These are phyloP conservation scores for Chloromonas sp. DNA, from an alignment of 163 green algal genomes.

Conservation along the genomic window DNA sequence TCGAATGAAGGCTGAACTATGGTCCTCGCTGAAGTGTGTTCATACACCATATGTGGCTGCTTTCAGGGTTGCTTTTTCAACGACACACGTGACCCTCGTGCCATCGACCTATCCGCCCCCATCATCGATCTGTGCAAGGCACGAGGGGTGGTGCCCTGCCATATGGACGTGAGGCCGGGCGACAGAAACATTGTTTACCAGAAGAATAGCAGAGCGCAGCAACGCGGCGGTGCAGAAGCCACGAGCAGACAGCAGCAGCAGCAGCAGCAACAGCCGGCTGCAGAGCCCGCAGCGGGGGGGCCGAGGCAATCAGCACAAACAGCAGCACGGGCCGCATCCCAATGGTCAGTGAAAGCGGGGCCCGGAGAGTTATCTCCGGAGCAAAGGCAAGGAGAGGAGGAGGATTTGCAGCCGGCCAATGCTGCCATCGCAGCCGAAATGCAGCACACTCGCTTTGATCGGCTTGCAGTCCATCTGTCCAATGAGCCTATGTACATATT, in stretches of 20 bases:
- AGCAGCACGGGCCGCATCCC: not conserved
- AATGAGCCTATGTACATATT: slow-evolving; percentile 3
- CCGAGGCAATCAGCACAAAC: not conserved
- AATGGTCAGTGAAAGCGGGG: not conserved
- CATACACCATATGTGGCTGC: no score
- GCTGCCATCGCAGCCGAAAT: not conserved
- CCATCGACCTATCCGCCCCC: not conserved
- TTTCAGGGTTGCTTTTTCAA: not conserved
- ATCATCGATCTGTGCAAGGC: not conserved
- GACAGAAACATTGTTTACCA: not conserved
- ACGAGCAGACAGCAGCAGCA: not conserved
- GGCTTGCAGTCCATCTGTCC: not conserved
- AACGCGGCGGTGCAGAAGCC: no score
- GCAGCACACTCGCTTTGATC: not conserved
- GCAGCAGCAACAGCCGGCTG: not conserved
- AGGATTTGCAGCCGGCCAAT: not conserved
- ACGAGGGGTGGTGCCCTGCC: not conserved
- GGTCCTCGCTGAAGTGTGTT: no score
- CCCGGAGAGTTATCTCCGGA: not conserved
- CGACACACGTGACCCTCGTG: not conserved
- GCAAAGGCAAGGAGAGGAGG: not conserved
- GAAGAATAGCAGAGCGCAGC: not conserved
- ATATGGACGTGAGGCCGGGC: not conserved
- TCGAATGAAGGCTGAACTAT: no score
- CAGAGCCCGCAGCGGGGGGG: not conserved